Conservation (phyloP, 192 early-diverging fungal genomes). For the Geosiphon pyriformis region DNA sequence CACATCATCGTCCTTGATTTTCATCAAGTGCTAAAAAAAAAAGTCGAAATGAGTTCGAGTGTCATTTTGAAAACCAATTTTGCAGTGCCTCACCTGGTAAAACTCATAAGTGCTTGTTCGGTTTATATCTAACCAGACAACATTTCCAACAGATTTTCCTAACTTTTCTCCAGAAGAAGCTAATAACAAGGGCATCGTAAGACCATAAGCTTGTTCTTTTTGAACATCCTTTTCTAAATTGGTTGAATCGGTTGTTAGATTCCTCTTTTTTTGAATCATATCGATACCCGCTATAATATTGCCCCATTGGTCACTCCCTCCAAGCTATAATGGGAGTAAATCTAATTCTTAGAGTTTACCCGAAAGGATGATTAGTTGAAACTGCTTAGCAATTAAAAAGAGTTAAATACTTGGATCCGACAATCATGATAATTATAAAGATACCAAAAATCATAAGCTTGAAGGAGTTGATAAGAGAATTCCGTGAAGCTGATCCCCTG, state of each 20-base stretch:
- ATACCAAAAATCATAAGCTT: constrained; percentile 91
- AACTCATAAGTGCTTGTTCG: constrained; percentile 83
- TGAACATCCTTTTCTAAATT: constrained; percentile 1
- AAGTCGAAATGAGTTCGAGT: neutral
- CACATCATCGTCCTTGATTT: constrained; percentile 76
- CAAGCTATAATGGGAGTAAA: no score
- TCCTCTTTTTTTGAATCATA: constrained; percentile 67
- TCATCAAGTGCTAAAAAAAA: constrained; percentile 70
- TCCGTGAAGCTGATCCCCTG: constrained; percentile 95
- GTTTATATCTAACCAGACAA: constrained; percentile 83
- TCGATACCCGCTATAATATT: constrained; percentile 94
- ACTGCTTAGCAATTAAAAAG: constrained; percentile 2
- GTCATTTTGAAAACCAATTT: neutral
- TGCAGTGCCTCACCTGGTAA: constrained; percentile 69
- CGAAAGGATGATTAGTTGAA: no score
- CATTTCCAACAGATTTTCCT: constrained; percentile 95
- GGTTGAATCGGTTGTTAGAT: constrained; percentile 4
- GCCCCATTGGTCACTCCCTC: constrained; percentile 97
- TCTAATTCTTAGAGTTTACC: no score
- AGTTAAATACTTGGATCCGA: constrained; percentile 52
- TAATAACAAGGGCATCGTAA: constrained; percentile 84
- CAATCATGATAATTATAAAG: constrained; percentile 61
- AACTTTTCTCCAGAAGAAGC: constrained; percentile 92
- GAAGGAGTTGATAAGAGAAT: constrained; percentile 93
- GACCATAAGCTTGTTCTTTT: constrained; percentile 52